Conservation (phyloP, 331 rosid species). For the Prunus yedoensis region DNA sequence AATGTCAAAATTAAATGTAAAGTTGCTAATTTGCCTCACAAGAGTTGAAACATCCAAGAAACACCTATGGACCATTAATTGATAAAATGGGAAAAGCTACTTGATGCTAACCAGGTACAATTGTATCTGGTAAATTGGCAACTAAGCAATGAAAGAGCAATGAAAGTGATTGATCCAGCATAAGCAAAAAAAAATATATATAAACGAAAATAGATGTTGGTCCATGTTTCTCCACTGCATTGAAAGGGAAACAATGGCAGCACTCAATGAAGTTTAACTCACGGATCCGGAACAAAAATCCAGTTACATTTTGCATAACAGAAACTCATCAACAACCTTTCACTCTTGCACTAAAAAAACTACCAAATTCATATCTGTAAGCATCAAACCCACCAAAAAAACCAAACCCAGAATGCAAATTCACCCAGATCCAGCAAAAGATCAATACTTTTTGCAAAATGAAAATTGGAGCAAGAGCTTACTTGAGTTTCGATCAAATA, state of each 20-base stretch:
- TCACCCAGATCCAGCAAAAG: constrained; percentile 49
- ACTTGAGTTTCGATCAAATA: constrained; percentile 46
- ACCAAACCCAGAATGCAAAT: constrained; percentile 28
- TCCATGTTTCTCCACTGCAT: constrained; percentile 3
- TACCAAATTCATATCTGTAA: constrained; percentile 18
- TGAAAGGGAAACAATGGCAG: constrained; percentile 14
- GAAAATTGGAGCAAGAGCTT: constrained; percentile 25
- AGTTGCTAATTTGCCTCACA: constrained; percentile 22
- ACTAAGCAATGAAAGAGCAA: constrained; percentile 32
- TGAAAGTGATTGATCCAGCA: constrained; percentile 33
- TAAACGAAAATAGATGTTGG: constrained; percentile 4
- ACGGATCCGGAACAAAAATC: constrained; percentile 38
- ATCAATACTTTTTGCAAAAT: constrained; percentile 1
- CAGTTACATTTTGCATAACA: constrained; percentile 12
- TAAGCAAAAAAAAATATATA: background rate
- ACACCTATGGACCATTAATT: constrained; percentile 14
- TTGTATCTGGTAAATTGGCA: constrained; percentile 26
- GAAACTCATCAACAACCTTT: background rate
- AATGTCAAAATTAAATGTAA: background rate
- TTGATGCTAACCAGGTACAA: constrained; percentile 12
- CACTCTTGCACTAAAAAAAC: background rate
- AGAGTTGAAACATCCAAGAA: constrained; percentile 22
- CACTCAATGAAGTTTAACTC: constrained; percentile 25
- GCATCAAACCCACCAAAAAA: constrained; percentile 26
- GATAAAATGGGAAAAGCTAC: constrained; percentile 15